A percentile compares a stretch with the other conserved stretches of the same genome.
Conservation (phyloP, 192 early-diverging fungal genomes). For the Phycomyces nitens region DNA sequence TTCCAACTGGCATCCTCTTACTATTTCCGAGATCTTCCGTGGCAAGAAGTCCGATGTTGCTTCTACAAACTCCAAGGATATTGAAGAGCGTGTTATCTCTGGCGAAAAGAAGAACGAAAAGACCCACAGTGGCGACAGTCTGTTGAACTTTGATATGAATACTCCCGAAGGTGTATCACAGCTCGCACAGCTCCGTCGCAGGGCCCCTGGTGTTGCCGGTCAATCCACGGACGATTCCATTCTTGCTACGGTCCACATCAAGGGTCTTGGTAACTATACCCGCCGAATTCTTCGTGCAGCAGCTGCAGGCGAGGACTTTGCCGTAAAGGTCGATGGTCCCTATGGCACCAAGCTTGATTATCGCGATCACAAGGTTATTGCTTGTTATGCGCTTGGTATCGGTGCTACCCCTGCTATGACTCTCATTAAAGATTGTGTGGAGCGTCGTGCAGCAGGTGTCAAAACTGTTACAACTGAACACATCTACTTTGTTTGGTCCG, state of each 20-base stretch:
- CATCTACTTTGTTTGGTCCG: slow-evolving; percentile 41
- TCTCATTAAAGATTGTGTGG: slow-evolving; percentile 35
- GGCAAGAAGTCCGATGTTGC: not conserved
- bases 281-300: slow-evolving; percentile 19
- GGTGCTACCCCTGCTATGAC: slow-evolving; percentile 42
- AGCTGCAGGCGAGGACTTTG: slow-evolving; percentile 3
- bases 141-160: not conserved
- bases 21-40: slow-evolving; percentile 31
- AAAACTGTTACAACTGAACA: slow-evolving; percentile 27
- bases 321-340: slow-evolving; percentile 38
- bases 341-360: slow-evolving; percentile 38
- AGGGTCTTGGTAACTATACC: slow-evolving; percentile 34
- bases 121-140: not conserved
- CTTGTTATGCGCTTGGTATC: slow-evolving; percentile 33
- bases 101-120: not conserved
- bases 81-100: slow-evolving; percentile 5
- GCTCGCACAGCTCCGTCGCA: slow-evolving; percentile 12
- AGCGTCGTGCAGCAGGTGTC: slow-evolving; percentile 24
- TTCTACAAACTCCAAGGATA: not conserved
- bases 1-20: slow-evolving; percentile 36
- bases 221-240: not conserved
- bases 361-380: slow-evolving; percentile 26
- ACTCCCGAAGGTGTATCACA: slow-evolving; percentile 1
- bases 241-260: slow-evolving; percentile 36
- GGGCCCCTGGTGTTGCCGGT: not conserved